Percentiles rank a stretch among this genome's conserved stretches.
Evolutionary conservation across 768 basidiomycete species (phyloP).

Genomic region (Kwoniella sp.): DNA sequence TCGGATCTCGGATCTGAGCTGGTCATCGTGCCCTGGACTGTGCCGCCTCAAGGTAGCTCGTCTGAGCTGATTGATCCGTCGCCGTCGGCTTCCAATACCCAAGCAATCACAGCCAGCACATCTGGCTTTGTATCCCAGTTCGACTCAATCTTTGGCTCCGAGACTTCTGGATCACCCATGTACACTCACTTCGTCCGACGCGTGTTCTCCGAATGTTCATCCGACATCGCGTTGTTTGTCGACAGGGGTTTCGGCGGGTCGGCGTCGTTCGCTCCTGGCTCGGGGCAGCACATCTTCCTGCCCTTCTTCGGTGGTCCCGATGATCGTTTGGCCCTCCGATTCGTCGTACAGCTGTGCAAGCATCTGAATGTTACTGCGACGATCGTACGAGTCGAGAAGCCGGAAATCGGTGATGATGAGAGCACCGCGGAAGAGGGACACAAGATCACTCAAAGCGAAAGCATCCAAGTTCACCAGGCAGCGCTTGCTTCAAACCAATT

Average conservation of each 20-base stretch:
- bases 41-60: constrained; percentile 39
- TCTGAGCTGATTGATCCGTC: constrained; percentile 32
- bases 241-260: constrained; percentile 66
- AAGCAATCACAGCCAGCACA: not conserved
- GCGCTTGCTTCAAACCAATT: constrained; percentile 50
- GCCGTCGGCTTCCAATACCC: constrained; percentile 4
- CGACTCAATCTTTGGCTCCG: constrained; percentile 71
- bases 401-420: constrained; percentile 23
- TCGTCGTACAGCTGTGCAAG: constrained; percentile 78
- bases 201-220: constrained; percentile 71
- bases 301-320: constrained; percentile 96
- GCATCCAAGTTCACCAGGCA: constrained; percentile 42
- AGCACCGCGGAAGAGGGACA: constrained; percentile 13
- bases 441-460: constrained; percentile 28
- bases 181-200: constrained; percentile 84
- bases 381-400: constrained; percentile 64
- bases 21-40: constrained; percentile 80
- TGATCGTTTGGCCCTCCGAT: constrained; percentile 78
- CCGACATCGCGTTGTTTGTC: constrained; percentile 82
- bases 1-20: constrained; percentile 67
- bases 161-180: constrained; percentile 57
- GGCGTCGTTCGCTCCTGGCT: constrained; percentile 34
- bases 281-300: constrained; percentile 70
- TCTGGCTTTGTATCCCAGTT: constrained; percentile 62
- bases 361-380: constrained; percentile 73